phyloP scores from a whole-genome alignment of 2,329 filamentous ascomycete species.

The Calcarisporium arbuscula region DNA sequence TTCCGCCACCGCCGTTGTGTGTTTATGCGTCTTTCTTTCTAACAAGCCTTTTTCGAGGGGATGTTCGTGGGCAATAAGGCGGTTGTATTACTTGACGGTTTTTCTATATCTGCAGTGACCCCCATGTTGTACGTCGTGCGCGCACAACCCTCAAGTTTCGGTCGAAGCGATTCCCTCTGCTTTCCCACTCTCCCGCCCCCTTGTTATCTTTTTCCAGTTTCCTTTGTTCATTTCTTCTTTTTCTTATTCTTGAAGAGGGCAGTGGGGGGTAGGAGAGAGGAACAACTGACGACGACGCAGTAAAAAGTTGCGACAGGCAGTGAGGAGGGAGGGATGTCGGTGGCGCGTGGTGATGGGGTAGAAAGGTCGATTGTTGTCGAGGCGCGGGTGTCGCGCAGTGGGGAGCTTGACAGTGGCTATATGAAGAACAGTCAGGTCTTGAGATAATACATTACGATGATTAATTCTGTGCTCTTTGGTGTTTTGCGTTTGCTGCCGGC shows the following conservation, averaged over 20 bases:
- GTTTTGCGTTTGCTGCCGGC: slow-evolving; percentile 1
- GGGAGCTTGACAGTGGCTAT: slow-evolving; percentile 22
- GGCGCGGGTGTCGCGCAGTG: slow-evolving; percentile 10
- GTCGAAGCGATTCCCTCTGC: too few species aligned
- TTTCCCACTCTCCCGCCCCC: slow-evolving; percentile 4
- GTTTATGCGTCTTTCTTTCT: slow-evolving; percentile 17
- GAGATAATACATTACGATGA: slow-evolving; percentile 33
- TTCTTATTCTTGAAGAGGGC: slow-evolving; percentile 4
- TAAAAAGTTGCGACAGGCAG: too few species aligned
- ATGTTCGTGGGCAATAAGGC: slow-evolving; percentile 25
- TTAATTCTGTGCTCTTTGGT: slow-evolving; percentile 11
- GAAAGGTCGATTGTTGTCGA: slow-evolving; percentile 4
- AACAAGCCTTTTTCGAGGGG: slow-evolving; percentile 21
- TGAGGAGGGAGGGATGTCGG: slow-evolving; percentile 4
- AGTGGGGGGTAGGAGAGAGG: slow-evolving; percentile 6
- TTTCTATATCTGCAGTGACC: slow-evolving; percentile 23
- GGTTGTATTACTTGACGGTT: slow-evolving; percentile 30
- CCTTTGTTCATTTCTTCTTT: slow-evolving; percentile 1
- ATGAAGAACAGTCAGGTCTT: slow-evolving; percentile 25
- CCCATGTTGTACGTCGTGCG: slow-evolving; percentile 18
- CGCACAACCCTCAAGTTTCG: too few species aligned
- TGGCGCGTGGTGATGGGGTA: slow-evolving; percentile 14
- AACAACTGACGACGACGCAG: slow-evolving; percentile 7
- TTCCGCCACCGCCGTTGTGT: slow-evolving; percentile 17
- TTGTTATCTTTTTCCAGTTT: slow-evolving; percentile 3